phyloP scores from a whole-genome alignment of 179 eudicot genomes.

The Actinidia arguta region DNA sequence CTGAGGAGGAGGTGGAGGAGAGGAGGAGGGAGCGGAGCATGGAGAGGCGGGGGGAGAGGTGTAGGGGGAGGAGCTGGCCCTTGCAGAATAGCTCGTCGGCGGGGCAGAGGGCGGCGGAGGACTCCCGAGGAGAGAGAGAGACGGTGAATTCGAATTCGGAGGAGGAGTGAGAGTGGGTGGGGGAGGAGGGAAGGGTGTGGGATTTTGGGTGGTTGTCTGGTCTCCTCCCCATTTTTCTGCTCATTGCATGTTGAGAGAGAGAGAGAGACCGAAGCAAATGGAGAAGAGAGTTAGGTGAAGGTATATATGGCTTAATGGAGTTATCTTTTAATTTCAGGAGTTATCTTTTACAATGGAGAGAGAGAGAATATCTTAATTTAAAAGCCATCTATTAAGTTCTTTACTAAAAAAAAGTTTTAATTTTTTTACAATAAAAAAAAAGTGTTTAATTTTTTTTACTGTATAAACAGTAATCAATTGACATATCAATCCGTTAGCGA shows the following conservation, averaged over 20 bases:
- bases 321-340: too few relatives aligned
- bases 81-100: constrained; percentile 96
- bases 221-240: constrained; percentile 40
- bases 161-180: constrained; percentile 78
- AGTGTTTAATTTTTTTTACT: too few relatives aligned
- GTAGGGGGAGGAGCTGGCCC: constrained; percentile 84
- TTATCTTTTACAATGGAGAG: too few relatives aligned
- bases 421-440: too few relatives aligned
- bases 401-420: too few relatives aligned
- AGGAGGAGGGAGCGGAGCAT: constrained; percentile 74
- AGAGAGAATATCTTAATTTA: too few relatives aligned
- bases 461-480: too few relatives aligned
- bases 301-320: too few relatives aligned
- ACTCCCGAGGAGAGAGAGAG: constrained; percentile 65
- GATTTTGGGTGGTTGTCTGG: constrained; percentile 40
- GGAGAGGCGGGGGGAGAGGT: constrained; percentile 79
- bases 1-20: constrained; percentile 63
- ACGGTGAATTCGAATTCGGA: constrained; percentile 68
- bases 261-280: neutral
- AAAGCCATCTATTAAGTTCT: too few relatives aligned
- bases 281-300: neutral
- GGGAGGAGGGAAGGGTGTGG: constrained; percentile 86
- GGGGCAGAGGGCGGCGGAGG: constrained; percentile 66
- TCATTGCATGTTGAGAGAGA: constrained; percentile 5
- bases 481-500: too few relatives aligned